These are phyloP conservation scores for Plasmodium chabaudi DNA, from an alignment of 169 alveolate species.

Conservation along the genomic window DNA sequence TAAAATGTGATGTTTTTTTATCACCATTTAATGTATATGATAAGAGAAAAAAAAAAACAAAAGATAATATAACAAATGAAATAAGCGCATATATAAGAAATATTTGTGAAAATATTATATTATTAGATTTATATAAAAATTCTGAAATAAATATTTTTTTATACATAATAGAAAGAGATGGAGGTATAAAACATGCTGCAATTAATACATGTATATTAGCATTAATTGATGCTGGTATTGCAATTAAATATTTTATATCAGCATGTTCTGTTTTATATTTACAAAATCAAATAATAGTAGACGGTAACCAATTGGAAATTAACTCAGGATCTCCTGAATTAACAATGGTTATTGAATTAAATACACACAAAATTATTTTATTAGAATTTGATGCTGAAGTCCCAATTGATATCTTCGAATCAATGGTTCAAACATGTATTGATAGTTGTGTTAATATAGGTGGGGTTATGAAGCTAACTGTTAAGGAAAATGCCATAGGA, in stretches of 20 bases:
- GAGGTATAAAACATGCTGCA: constrained; percentile 83
- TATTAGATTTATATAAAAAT: constrained; percentile 78
- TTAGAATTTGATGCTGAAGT: constrained; percentile 76
- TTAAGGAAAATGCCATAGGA: constrained; percentile 68
- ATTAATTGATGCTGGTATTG: constrained; percentile 86
- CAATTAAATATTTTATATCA: constrained; percentile 81
- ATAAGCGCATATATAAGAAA: constrained; percentile 74
- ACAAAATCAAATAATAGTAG: constrained; percentile 74
- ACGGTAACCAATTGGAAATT: constrained; percentile 65
- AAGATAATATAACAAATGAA: constrained; percentile 70
- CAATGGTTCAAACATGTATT: constrained; percentile 57
- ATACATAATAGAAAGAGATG: constrained; percentile 60
- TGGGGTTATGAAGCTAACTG: constrained; percentile 57
- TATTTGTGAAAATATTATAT: constrained; percentile 73
- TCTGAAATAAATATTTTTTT: constrained; percentile 59
- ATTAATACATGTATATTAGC: constrained; percentile 83
- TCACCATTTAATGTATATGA: constrained; percentile 74
- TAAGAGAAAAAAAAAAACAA: constrained; percentile 62
- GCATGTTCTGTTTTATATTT: constrained; percentile 81
- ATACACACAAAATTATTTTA: constrained; percentile 53
- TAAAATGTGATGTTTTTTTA: constrained; percentile 72
- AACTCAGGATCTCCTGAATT: constrained; percentile 74
- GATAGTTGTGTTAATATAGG: constrained; percentile 55
- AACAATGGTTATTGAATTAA: constrained; percentile 58
- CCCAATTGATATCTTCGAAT: constrained; percentile 68